Evolutionary conservation across 805 yeast species (phyloP).

Genomic region (Cyberlindnera nakhonratchasimensis): DNA sequence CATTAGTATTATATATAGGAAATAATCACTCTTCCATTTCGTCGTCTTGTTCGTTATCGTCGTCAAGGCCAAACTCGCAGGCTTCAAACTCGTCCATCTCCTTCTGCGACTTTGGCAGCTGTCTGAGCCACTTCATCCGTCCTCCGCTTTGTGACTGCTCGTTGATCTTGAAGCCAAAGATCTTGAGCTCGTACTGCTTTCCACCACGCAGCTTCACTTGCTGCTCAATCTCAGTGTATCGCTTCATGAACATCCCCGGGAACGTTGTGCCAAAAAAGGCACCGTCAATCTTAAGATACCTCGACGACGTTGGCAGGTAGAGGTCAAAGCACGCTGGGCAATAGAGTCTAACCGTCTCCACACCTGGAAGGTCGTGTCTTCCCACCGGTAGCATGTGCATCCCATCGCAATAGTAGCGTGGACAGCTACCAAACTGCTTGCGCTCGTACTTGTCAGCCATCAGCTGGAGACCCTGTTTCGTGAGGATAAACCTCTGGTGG

Average conservation of each 20-base stretch:
- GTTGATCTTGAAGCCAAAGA: conserved; percentile 84
- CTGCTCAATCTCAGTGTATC: conserved; percentile 85
- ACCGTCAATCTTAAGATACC: conserved; percentile 88
- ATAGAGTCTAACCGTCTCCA: conserved; percentile 85
- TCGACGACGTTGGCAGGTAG: conserved; percentile 81
- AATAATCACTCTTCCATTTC: conserved; percentile 12
- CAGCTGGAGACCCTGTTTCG: conserved; percentile 83
- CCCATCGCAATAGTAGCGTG: conserved; percentile 84
- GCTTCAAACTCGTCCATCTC: conserved; percentile 59
- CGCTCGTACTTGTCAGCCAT: conserved; percentile 94
- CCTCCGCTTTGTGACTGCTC: conserved; percentile 78
- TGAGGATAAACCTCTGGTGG: conserved; percentile 86
- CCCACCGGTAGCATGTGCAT: conserved; percentile 92
- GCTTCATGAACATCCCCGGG: conserved; percentile 86
- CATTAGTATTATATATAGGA: not conserved
- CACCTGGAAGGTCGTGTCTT: conserved; percentile 83
- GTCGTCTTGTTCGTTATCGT: conserved; percentile 18
- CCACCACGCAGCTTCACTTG: conserved; percentile 53
- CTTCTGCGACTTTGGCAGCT: conserved; percentile 59
- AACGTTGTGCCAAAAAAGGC: conserved; percentile 96
- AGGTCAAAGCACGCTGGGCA: conserved; percentile 95
- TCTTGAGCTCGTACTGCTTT: conserved; percentile 60
- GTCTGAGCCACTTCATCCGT: conserved; percentile 94
- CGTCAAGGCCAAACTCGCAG: conserved; percentile 53
- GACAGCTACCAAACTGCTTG: conserved; percentile 88